phyloP scores from a whole-genome alignment of 2,329 filamentous ascomycete genomes.

The Colletotrichum nymphaeae region DNA sequence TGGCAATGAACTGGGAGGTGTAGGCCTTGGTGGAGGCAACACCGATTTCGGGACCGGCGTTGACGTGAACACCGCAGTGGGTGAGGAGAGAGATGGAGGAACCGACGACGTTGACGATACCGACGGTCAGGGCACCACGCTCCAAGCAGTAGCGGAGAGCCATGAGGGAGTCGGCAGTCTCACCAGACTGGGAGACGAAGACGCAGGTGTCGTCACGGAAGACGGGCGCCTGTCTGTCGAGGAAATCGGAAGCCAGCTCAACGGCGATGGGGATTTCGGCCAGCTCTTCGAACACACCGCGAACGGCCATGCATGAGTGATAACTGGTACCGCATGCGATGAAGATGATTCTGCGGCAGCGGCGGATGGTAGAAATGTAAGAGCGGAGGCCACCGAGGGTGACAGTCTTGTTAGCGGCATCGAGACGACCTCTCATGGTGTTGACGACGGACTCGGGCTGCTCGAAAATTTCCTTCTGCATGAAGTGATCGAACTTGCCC shows the following conservation, averaged over 20 bases:
- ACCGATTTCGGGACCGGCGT: constrained; percentile 98
- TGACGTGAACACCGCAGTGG: constrained; percentile 99
- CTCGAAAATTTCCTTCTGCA: constrained; percentile 99
- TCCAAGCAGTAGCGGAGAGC: constrained; percentile 98
- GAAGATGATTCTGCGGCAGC: constrained; percentile 97
- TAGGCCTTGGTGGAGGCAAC: constrained; percentile 99
- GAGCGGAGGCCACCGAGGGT: constrained; percentile 95
- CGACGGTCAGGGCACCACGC: constrained; percentile 95
- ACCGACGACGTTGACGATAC: constrained; percentile 98
- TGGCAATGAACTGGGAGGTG: constrained; percentile 98
- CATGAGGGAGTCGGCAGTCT: constrained; percentile 98
- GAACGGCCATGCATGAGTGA: constrained; percentile 99
- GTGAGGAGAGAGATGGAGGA: constrained; percentile 99
- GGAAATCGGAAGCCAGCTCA: constrained; percentile 97
- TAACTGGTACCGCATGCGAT: constrained; percentile 98
- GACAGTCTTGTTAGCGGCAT: constrained; percentile 92
- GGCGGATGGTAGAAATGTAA: constrained; percentile 95
- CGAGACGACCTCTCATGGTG: constrained; percentile 99
- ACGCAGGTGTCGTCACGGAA: constrained; percentile 99
- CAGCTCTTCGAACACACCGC: constrained; percentile 96
- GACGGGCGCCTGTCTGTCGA: constrained; percentile 94
- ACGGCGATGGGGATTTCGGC: constrained; percentile 98
- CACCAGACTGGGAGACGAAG: constrained; percentile 98
- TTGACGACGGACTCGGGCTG: constrained; percentile 99
- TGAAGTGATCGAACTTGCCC: constrained; percentile 99